phyloP scores from a whole-genome alignment of 2,329 filamentous ascomycete genomes.

The Sphaerulina musiva region DNA sequence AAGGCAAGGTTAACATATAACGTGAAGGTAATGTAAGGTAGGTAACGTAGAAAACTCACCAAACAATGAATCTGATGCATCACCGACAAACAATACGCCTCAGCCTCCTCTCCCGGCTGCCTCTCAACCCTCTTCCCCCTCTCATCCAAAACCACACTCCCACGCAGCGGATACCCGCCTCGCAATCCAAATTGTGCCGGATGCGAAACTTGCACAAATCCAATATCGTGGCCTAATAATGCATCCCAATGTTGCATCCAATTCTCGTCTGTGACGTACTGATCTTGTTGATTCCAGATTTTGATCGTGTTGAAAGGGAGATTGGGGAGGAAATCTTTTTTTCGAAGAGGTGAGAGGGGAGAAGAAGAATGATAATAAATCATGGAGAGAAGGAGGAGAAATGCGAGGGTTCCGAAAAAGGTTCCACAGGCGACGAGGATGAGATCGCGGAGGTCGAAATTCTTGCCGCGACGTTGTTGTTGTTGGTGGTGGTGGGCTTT shows the following conservation, averaged over 20 bases:
- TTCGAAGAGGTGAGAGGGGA: background rate
- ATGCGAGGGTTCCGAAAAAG: background rate
- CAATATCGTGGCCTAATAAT: background rate
- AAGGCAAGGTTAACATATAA: no score
- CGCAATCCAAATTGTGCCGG: background rate
- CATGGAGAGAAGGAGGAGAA: background rate
- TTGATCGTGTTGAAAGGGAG: constrained; percentile 4
- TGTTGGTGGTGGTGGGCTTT: background rate
- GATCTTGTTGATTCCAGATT: constrained; percentile 3
- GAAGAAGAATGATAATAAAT: background rate
- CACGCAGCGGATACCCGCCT: constrained; percentile 5
- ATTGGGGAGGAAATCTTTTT: background rate
- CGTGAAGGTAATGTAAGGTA: no score
- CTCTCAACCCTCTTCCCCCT: no score
- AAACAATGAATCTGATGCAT: constrained; percentile 10
- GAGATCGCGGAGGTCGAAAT: constrained; percentile 2
- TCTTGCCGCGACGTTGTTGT: background rate
- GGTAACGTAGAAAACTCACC: background rate
- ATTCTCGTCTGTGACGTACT: background rate
- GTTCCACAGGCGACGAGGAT: background rate
- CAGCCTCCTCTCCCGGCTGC: background rate
- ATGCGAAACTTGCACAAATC: constrained; percentile 7
- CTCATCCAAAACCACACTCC: background rate
- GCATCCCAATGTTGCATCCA: constrained; percentile 4
- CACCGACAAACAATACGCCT: constrained; percentile 6